A percentile compares a stretch with the other conserved stretches of the same genome.
phyloP scores from a whole-genome alignment of 768 basidiomycete genomes.

The Pleurotus citrinopileatus region DNA sequence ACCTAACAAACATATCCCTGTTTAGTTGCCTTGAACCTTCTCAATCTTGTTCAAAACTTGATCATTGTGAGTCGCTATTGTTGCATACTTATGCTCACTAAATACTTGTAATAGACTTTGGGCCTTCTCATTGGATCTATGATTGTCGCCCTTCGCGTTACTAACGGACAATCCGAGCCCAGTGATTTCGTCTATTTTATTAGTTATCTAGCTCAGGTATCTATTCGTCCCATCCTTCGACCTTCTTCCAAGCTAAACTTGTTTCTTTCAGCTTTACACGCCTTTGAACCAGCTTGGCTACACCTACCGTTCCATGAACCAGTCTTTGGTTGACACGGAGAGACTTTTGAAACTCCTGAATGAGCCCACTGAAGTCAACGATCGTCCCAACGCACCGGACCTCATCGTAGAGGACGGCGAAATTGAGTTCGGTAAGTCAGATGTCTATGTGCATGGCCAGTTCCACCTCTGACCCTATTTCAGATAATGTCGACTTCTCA shows the following conservation, averaged over 20 bases:
- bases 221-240: not conserved
- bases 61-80: conserved; percentile 56
- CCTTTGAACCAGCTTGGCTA: conserved; percentile 78
- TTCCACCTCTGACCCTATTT: not conserved
- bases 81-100: not conserved
- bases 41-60: conserved; percentile 79
- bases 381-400: conserved; percentile 72
- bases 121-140: conserved; percentile 82
- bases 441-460: too few species aligned
- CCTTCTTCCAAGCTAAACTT: not conserved
- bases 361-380: conserved; percentile 82
- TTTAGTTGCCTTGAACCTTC: conserved; percentile 64
- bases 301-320: conserved; percentile 75
- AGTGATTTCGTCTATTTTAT: conserved; percentile 79
- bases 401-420: conserved; percentile 71
- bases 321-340: conserved; percentile 80
- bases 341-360: conserved; percentile 77
- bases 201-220: conserved; percentile 75
- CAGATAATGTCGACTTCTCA: conserved; percentile 84
- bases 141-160: conserved; percentile 73
- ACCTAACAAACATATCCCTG: conserved; percentile 1
- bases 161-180: conserved; percentile 44
- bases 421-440: conserved; percentile 78
- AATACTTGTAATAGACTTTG: conserved; percentile 43
- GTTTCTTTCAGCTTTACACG: conserved; percentile 50